Evolutionary conservation across 305 asterid species (phyloP).

Genomic region (Caryopteris hybrid): DNA sequence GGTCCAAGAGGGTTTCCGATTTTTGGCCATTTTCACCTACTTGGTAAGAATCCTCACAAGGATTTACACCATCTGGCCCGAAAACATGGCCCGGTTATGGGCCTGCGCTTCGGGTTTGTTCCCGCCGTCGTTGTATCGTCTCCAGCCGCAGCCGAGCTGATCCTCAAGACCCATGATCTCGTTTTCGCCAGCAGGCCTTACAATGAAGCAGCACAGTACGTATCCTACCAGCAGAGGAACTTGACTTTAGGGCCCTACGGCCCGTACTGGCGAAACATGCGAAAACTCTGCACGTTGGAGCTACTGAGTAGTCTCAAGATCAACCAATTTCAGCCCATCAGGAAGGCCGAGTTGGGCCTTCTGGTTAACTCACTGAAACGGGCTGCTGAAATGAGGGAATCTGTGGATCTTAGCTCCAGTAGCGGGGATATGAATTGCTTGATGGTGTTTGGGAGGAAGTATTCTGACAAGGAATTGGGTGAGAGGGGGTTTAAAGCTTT

Average conservation of each 20-base stretch:
- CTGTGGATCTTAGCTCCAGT: conserved; percentile 28
- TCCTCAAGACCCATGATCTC: conserved; percentile 33
- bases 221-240: conserved; percentile 10
- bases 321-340: conserved; percentile 25
- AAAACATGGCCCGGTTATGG: conserved; percentile 36
- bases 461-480: conserved; percentile 25
- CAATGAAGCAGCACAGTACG: not conserved
- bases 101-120: conserved; percentile 22
- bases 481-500: conserved; percentile 29
- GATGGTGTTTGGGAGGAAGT: conserved; percentile 40
- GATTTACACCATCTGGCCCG: conserved; percentile 22
- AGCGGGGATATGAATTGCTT: conserved; percentile 27
- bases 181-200: conserved; percentile 30
- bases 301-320: conserved; percentile 25
- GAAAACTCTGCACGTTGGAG: conserved; percentile 30
- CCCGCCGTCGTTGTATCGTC: conserved; percentile 28
- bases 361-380: conserved; percentile 21
- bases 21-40: conserved; percentile 35
- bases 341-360: conserved; percentile 24
- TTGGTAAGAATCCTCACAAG: conserved; percentile 40
- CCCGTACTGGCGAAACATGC: conserved; percentile 37
- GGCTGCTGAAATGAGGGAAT: not conserved
- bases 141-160: conserved; percentile 28
- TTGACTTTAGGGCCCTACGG: conserved; percentile 21
- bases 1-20: conserved; percentile 29